phyloP scores from a whole-genome alignment of 306 rosid genomes.

The Malus sieversii region DNA sequence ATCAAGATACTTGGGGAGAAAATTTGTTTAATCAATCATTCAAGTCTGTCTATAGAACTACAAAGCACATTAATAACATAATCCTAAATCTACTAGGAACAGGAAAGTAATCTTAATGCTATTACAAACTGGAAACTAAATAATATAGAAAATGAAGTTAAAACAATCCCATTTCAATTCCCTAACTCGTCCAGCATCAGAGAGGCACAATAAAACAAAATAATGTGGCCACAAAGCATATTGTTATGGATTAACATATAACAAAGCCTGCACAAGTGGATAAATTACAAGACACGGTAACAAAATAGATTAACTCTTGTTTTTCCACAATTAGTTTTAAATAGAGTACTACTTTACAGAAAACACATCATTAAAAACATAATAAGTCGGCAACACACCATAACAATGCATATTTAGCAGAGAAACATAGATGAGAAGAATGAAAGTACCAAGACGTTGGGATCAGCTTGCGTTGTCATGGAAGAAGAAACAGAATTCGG shows the following conservation, averaged over 20 bases:
- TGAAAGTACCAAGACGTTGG: slow-evolving; percentile 33
- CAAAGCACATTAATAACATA: not conserved
- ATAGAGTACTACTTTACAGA: not conserved
- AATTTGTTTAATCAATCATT: not conserved
- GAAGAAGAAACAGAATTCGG: slow-evolving; percentile 47
- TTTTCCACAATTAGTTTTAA: not conserved
- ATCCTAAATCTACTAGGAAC: not conserved
- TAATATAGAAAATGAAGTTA: no score
- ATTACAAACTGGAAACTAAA: not conserved
- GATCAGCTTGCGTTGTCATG: slow-evolving; percentile 37
- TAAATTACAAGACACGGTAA: not conserved
- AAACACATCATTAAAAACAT: not conserved
- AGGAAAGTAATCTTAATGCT: not conserved
- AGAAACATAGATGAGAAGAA: not conserved
- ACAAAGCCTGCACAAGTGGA: not conserved
- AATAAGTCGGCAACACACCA: not conserved
- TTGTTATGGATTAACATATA: not conserved
- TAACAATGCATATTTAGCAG: slow-evolving; percentile 4
- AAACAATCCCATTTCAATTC: no score
- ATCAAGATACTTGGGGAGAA: not conserved
- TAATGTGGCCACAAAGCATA: not conserved
- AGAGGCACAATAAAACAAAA: not conserved
- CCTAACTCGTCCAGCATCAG: not conserved
- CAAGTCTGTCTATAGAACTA: not conserved
- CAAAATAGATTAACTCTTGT: not conserved